Conservation (phyloP, 1,284 basidiomycete genomes). For the Wallemia ichthyophaga region DNA sequence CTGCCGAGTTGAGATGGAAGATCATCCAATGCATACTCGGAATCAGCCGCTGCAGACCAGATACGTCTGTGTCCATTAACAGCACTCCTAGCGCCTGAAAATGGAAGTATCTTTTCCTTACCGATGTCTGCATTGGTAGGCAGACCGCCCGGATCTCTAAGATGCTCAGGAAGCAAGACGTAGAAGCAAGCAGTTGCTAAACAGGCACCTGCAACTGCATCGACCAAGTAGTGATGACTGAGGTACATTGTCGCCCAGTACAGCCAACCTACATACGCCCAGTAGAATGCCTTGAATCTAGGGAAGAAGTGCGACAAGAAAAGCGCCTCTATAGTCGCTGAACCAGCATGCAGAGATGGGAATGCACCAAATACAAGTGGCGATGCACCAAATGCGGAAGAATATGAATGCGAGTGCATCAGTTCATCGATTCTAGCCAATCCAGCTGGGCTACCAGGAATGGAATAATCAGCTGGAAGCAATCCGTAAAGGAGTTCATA, state of each 20-base stretch:
- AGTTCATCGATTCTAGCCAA: conserved; percentile 71
- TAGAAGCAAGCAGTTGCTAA: conserved; percentile 69
- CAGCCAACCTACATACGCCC: conserved; percentile 58
- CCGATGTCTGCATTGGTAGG: neutral
- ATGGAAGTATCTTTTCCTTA: neutral
- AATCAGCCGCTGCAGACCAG: neutral
- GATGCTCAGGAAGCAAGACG: conserved; percentile 47
- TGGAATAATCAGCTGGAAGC: conserved; percentile 69
- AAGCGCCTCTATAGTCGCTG: conserved; percentile 70
- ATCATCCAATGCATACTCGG: neutral
- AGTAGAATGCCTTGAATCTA: conserved; percentile 29
- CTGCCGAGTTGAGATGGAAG: neutral
- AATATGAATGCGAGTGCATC: conserved; percentile 51
- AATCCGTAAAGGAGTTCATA: conserved; percentile 93
- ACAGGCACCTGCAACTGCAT: conserved; percentile 76
- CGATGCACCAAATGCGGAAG: conserved; percentile 51
- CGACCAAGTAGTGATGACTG: conserved; percentile 90
- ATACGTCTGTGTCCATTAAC: neutral
- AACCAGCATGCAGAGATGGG: conserved; percentile 70
- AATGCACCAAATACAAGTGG: conserved; percentile 93
- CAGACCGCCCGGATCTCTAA: conserved; percentile 25
- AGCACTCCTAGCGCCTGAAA: neutral
- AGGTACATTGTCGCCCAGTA: conserved; percentile 99
- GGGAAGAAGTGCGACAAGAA: conserved; percentile 93
- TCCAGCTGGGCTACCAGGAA: conserved; percentile 75